Conservation (phyloP, 2,329 filamentous ascomycete species). For the Tolypocladium capitatum region DNA sequence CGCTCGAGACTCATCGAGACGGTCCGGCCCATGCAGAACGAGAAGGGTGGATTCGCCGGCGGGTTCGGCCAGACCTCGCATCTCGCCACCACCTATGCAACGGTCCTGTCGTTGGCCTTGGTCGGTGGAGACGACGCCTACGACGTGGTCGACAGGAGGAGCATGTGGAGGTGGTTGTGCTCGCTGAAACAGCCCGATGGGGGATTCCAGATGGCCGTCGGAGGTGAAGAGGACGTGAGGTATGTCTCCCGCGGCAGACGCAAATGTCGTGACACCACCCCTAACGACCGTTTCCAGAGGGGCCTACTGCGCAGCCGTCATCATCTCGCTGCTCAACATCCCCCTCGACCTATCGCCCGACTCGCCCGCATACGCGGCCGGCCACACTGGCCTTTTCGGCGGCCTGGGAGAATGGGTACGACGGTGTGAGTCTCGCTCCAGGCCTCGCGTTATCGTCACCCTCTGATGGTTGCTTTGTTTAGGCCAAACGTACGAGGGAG, state of each 20-base stretch:
- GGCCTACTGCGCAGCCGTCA: constrained; percentile 79
- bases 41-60: constrained; percentile 75
- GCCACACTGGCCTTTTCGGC: constrained; percentile 52
- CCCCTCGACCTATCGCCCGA: constrained; percentile 66
- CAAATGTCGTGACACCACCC: background rate
- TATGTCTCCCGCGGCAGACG: constrained; percentile 23
- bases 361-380: constrained; percentile 51
- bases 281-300: constrained; percentile 40
- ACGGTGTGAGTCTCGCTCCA: constrained; percentile 47
- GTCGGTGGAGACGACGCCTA: constrained; percentile 65
- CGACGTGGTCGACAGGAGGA: constrained; percentile 62
- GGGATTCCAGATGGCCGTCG: constrained; percentile 76
- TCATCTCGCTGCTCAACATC: constrained; percentile 71
- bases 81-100: constrained; percentile 78
- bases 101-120: constrained; percentile 63
- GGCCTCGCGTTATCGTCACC: constrained; percentile 2
- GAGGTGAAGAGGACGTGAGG: constrained; percentile 88
- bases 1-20: constrained; percentile 60
- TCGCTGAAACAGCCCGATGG: constrained; percentile 75
- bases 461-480: constrained; percentile 6
- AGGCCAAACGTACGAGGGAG: constrained; percentile 92
- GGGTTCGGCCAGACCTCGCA: constrained; percentile 87
- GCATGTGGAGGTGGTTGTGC: constrained; percentile 87
- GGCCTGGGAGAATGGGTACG: constrained; percentile 69
- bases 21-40: constrained; percentile 69